These are phyloP conservation scores for Ocimum tenuiflorum DNA, from an alignment of 257 asterid species.

Conservation along the genomic window DNA sequence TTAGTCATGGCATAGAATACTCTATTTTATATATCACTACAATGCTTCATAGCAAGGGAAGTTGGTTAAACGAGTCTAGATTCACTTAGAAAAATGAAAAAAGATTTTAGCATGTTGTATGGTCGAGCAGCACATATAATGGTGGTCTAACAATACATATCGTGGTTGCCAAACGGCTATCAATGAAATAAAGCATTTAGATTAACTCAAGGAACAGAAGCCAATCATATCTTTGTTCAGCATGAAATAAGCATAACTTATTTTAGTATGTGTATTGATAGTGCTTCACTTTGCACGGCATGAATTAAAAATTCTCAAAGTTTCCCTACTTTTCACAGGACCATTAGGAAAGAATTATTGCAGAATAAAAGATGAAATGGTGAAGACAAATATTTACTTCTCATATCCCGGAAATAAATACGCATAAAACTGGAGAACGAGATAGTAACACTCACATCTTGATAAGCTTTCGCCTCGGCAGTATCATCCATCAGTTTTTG, in stretches of 20 bases:
- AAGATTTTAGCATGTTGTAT: not conserved
- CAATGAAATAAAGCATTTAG: not conserved
- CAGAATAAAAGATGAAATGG: not conserved
- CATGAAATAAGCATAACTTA: not conserved
- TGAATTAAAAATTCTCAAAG: not conserved
- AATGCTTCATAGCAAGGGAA: not conserved
- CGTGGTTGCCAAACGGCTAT: not conserved
- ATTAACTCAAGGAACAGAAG: not conserved
- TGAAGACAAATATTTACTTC: not conserved
- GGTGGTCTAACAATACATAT: not conserved
- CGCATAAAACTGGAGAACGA: conserved; percentile 8
- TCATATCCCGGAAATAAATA: not conserved
- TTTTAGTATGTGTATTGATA: not conserved
- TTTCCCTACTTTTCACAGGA: not conserved
- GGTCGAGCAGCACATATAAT: not conserved
- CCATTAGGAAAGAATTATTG: too few species aligned
- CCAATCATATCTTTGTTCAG: not conserved
- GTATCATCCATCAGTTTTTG: conserved; percentile 96
- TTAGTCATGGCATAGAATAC: not conserved
- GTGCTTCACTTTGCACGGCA: not conserved
- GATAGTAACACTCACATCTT: conserved; percentile 56
- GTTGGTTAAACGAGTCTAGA: not conserved
- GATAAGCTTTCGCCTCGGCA: conserved; percentile 97
- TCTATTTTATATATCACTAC: not conserved
- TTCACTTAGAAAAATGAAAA: not conserved